Conservation (phyloP, 331 rosid genomes). For the Quercus tomentella region DNA sequence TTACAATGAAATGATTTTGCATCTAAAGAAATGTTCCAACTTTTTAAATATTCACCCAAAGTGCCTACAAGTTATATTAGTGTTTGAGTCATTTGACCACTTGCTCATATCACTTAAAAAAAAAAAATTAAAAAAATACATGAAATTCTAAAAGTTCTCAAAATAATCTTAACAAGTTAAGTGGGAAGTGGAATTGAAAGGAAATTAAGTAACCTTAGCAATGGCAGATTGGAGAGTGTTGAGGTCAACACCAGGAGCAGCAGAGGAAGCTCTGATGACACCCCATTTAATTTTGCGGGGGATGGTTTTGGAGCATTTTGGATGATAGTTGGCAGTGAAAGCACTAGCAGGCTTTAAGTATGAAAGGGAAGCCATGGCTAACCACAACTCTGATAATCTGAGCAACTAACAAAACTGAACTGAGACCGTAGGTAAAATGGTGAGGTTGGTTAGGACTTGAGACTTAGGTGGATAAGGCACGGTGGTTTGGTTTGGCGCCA, state of each 20-base stretch:
- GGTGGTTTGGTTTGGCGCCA: neutral
- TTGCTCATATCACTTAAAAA: too few relatives aligned
- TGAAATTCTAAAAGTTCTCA: too few relatives aligned
- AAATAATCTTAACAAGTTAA: too few relatives aligned
- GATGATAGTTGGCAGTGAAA: conserved; percentile 1
- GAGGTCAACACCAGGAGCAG: conserved; percentile 75
- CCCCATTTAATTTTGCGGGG: conserved; percentile 26
- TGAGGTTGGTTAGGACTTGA: too few relatives aligned
- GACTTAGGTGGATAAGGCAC: neutral
- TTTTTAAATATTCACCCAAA: too few relatives aligned
- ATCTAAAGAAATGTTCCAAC: too few relatives aligned
- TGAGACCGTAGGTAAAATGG: neutral
- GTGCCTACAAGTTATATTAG: too few relatives aligned
- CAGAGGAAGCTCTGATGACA: conserved; percentile 52
- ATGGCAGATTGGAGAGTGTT: conserved; percentile 72
- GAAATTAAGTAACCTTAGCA: conserved; percentile 45
- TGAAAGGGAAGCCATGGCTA: conserved; percentile 42
- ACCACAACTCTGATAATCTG: neutral
- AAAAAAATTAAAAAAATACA: too few relatives aligned
- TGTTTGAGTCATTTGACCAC: too few relatives aligned
- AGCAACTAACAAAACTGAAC: neutral
- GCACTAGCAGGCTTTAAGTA: conserved; percentile 15
- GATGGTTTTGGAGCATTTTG: conserved; percentile 24
- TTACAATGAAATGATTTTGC: too few relatives aligned
- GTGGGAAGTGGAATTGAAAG: too few relatives aligned